Evolutionary conservation across 2,329 filamentous ascomycete species (phyloP), one percentile per base, ranked within the genome.

Genomic region (Claviceps sorghi): DNA sequence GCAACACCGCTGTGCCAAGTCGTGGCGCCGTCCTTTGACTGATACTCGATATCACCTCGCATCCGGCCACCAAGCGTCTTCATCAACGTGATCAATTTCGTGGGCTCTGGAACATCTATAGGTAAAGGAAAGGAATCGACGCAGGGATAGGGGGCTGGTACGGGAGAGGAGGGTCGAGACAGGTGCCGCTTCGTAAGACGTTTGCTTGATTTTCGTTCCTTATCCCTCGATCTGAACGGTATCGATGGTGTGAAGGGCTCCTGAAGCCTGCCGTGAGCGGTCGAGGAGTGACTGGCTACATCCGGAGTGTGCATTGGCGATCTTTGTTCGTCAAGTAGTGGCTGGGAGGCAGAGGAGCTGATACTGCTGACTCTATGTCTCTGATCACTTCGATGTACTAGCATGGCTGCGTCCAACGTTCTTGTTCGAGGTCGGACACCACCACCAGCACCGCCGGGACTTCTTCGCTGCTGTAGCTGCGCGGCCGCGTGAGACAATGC

Each of bases 21-120:
- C 17, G 76, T 79, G 26, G 72, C 71, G 15, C 74, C 72, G 40
- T 80, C 79, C 44, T 74, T 73, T 29, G 48, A 13, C 59, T 84
- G 80, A 62, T 87, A 91, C 57, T 87, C 83, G 32, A 89, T 74
- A 58, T 84, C 81, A 52, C 87, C 87, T 60, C 82, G 82, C 86
- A 91, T 93, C 58, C 82, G 78, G 30, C 88, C 87, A 61, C 83
- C 85, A 7, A 88, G 71, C 26, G 77, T 82, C 64, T 83, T 86
- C 86, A 93, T 91, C 54, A 93, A 69, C 59, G 80, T 74, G 51
- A 89, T 70, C 29, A 91, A 76, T 61, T 81, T 85, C 59, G 83
- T 83, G 41, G 84, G 80, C 65, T 89, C 83, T 21, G 78, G 75
- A 4, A 81, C 82, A 38, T 77, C 75, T 48, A 84, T 71, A 3